Evolutionary conservation across 495 filamentous ascomycete genomes (phyloP).

Genomic region (Trichoderma virens): DNA sequence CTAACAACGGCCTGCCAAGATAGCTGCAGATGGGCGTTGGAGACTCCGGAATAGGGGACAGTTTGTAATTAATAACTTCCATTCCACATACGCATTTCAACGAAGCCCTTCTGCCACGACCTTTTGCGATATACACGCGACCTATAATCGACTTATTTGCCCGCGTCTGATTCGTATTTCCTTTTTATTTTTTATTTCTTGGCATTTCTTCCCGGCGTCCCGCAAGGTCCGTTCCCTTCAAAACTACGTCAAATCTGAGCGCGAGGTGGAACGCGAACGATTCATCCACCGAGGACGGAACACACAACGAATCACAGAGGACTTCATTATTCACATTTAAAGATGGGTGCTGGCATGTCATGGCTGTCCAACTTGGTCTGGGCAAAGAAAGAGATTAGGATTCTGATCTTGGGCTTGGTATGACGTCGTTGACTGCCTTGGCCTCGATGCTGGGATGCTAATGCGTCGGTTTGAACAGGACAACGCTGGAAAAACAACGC

Average conservation of each 20-base stretch:
- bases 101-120: neutral
- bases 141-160: neutral
- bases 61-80: slow-evolving; percentile 4
- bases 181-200: neutral
- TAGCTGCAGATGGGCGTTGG: slow-evolving; percentile 2
- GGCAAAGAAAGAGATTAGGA: slow-evolving; percentile 95
- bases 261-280: no score
- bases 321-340: slow-evolving; percentile 13
- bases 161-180: neutral
- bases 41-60: slow-evolving; percentile 6
- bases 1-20: slow-evolving; percentile 1
- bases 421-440: slow-evolving; percentile 16
- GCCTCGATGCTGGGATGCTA: slow-evolving; percentile 14
- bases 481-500: slow-evolving; percentile 96
- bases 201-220: neutral
- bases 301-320: neutral
- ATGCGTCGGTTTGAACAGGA: slow-evolving; percentile 51
- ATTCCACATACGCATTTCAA: neutral
- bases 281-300: no score
- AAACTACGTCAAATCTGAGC: no score
- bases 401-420: slow-evolving; percentile 92
- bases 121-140: neutral
- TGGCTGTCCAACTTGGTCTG: slow-evolving; percentile 68
- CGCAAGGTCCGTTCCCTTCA: neutral
- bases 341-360: slow-evolving; percentile 78